Evolutionary conservation across 1,139 yeast species (phyloP), one percentile per base, ranked within the genome.

Genomic region (Geotrichum fermentans): DNA sequence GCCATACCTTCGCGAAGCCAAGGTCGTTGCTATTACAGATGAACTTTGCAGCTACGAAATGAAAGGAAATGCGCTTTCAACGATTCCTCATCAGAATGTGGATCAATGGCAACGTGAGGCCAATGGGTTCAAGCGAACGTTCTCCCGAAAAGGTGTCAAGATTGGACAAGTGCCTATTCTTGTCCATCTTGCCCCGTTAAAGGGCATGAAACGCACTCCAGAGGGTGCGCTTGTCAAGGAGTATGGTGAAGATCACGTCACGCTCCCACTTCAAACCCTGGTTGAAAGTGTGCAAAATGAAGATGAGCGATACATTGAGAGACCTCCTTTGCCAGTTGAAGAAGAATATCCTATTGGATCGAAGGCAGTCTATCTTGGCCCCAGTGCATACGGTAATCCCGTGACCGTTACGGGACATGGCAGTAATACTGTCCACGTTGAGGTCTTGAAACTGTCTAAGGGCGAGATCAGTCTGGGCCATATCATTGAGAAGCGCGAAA

Each of bases 1-100:
- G 94, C 99, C 99, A 24, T 88, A 81, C 63, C 72, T 92, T 57
- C 77, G 82, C 56, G 97, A 92, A 66, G 85, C 90, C 20, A 80
- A 78, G 60, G 80, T 92, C 38, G 73, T 80, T 14, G 75, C 78
- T 36, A 78, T 92, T 6, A 67, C 74, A 43, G 92, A 85, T 65
- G 77, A 74, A 8, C 68, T 72, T 35, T 67, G 67, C 57, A 73
- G 72, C 43, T 78, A 77, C 60, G 82, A 75, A 55, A 59, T 67
- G 17, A 61, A 67, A 16, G 54, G 51, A 37, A 49, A 54, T 13
- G 42, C 53, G 17, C 11, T 41, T 14, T 52, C 52, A 40, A 40
- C 44, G n/a, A 38, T 40, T 14, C 61, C 65, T 58, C 51, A 68
- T 63, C 11, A 62, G 57, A 39, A 61, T 60, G 49, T 63, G 14